Evolutionary conservation across 192 early-diverging fungal genomes (phyloP), one percentile per base, ranked within the genome.

Genomic region (Rhizoclosmatium sp.): DNA sequence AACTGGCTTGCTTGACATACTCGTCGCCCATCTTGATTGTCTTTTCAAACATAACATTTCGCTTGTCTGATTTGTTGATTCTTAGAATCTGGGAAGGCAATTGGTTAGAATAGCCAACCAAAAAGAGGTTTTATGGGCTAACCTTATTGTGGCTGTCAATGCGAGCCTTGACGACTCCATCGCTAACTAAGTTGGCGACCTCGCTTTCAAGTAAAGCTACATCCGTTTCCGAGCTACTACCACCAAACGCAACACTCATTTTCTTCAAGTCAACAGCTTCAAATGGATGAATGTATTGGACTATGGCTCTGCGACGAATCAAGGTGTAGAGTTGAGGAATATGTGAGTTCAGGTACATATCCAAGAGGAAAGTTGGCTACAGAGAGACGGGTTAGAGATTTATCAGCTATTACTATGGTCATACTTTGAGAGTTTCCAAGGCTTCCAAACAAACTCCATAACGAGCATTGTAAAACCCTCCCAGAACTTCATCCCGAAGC

Each of bases 101-200:
- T 12, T 51, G 14, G 23, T 2, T 44, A 51, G 42, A 41, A 16
- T 54, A 54, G 44, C 45, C 46, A 59, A n/a, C 56, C 44, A 48
- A n/a, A n/a, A 40, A 58, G n/a, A 2, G 4, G 3, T 12, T 5
- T 39, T 23, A 46, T 72, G n/a, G 78, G n/a, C 62, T 0, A 21
- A 94, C 93, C 90, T 96, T 96, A 82, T 93, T 91, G 80, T 95
- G 93, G 74, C 91, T 93, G 80, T 96, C 95, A 70, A 96, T 95
- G 51, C 94, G 76, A 19, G 92, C 94, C 62, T 91, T 78, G 59
- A 96, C 92, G 44, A 91, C 79, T 51, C 92, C 91, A 42, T 90
- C 87, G n/a, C 84, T 85, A 70, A 96, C 95, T 47, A 96, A 78
- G 4, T 65, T 79, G 1, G 88, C 91, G 44, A 95, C 73, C 79